phyloP scores from a whole-genome alignment of 1,139 yeast species.

The Meyerozyma carpophila region DNA sequence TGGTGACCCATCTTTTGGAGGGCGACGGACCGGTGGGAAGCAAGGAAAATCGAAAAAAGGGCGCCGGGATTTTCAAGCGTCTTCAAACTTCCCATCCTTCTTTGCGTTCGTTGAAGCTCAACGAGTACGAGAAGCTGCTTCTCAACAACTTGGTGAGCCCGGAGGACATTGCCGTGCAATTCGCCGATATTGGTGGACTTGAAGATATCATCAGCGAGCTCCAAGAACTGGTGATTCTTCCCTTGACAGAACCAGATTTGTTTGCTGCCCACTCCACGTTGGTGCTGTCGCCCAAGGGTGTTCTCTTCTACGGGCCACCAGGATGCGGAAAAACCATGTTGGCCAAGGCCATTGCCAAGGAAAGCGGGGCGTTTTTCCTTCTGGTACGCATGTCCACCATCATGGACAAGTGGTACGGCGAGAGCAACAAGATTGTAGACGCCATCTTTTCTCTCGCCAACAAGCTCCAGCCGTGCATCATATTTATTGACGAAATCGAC shows the following conservation, averaged over 20 bases:
- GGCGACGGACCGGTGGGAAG: conserved; percentile 51
- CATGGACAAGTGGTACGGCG: conserved; percentile 99
- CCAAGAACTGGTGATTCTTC: conserved; percentile 82
- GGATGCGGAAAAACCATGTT: conserved; percentile 98
- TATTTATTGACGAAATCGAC: conserved; percentile 94
- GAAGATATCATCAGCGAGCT: conserved; percentile 78
- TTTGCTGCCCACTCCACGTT: conserved; percentile 60
- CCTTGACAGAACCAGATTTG: conserved; percentile 69
- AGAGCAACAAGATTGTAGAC: conserved; percentile 88
- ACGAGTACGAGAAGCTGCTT: conserved; percentile 73
- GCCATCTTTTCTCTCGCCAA: conserved; percentile 88
- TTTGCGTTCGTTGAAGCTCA: conserved; percentile 49
- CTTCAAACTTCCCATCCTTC: conserved; percentile 57
- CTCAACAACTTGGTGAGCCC: conserved; percentile 80
- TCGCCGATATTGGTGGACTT: conserved; percentile 84
- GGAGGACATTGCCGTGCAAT: conserved; percentile 69
- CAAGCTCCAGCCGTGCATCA: conserved; percentile 89
- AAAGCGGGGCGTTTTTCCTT: conserved; percentile 87
- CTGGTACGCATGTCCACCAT: conserved; percentile 91
- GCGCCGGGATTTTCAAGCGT: conserved; percentile 56
- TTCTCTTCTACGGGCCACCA: conserved; percentile 90
- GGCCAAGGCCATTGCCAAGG: conserved; percentile 91
- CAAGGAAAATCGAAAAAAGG: conserved; percentile 63
- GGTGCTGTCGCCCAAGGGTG: conserved; percentile 91
- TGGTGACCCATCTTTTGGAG: conserved; percentile 52